Base-by-base conservation (phyloP, 106 monocot species). In the Triglochin maritima region DNA sequence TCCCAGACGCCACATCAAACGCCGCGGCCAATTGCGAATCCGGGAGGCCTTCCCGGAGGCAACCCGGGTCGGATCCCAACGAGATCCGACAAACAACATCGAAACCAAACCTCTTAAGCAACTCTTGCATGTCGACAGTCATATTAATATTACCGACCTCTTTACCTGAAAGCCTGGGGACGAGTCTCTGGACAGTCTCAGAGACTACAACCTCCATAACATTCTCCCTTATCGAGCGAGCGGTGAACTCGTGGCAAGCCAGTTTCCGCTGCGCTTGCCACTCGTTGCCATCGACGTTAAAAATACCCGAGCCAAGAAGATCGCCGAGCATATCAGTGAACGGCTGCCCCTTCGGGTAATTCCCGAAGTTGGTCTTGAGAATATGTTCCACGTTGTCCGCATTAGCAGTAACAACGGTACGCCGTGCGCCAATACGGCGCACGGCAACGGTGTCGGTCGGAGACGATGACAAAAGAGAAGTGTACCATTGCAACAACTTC, bases 1-100 rank as follows among this genome's bases (percentile, higher is more conserved):
- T 61, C 48, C 10, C 60, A 46, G 71, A 44, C 9, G 87, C 87
- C 12, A 43, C 57, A 41, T 81, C 87, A 72, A 87, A 87, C 44
- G 86, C 81, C 2, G 9, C 16, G 0, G 77, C 77, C 64, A 72
- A 64, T 7, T 6, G 43, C n/a, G 64, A 57, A 3, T 47, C 64
- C 46, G 72, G 64, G 45, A 64, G 54, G 0, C 15, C 46, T 46
- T 45, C 45, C 6, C 29, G 52, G 9, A 72, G 42, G 55, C 5
- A 64, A 3, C 56, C 74, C 11, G 74, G 74, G 47, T 74, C 74
- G 11, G 10, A 10, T 42, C 74, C 66, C 16, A 74, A 42, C 7
- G 66, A 65, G 49, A 74, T 44, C 49, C 17, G 46, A 42, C 66
- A 74, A 9, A 74, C 59, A 41, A 49, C 41, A 49, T 74, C 74